Base-by-base conservation (phyloP, 1,284 basidiomycete genomes). In the Ceraceosorus guamensis region DNA sequence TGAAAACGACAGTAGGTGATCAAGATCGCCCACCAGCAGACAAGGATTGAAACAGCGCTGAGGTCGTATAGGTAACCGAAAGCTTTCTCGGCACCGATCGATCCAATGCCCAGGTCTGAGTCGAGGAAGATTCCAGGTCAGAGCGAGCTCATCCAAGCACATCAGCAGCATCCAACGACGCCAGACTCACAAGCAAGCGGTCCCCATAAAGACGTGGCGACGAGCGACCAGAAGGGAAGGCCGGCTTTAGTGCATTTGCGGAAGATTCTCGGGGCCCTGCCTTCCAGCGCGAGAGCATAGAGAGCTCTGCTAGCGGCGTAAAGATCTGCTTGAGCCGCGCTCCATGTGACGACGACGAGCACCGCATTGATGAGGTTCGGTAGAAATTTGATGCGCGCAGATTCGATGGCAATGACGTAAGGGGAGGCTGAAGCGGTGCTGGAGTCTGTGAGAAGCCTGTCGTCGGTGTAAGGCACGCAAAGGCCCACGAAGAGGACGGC, bases 11-110 rank as follows among this genome's bases (percentile, higher is more conserved):
- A 72, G 77, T 87, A 89, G 3, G 86, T 84, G 44, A 85, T 56
- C 68, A 85, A 84, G 76, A 89, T 88, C 52, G 82, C 87, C 69
- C 87, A 85, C 90, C 90, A 93, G 10, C 87, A 87, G 78, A 88
- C 80, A 55, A 87, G 76, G 45, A 85, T 84, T 8, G 81, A 79
- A 39, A 83, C 83, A 13, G 85, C 82, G 4, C 79, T 83, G 52
- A 87, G 77, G 73, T 84, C 84, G 67, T 85, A 60, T 61, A 66
- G 50, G 46, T 67, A 72, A 50, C 67, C 77, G 77, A 73, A 95
- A 89, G 39, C 89, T 87, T 56, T 52, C 59, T 58, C 80, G 7
- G 63, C 58, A 44, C 62, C 61, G 35, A 58, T 83, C 24, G 71
- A 77, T 41, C 79, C 81, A 41, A 79, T 77, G 61, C 80, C 81